These are phyloP conservation scores for Fraxinus anomala DNA, from an alignment of 257 asterid genomes.

Conservation along the genomic window DNA sequence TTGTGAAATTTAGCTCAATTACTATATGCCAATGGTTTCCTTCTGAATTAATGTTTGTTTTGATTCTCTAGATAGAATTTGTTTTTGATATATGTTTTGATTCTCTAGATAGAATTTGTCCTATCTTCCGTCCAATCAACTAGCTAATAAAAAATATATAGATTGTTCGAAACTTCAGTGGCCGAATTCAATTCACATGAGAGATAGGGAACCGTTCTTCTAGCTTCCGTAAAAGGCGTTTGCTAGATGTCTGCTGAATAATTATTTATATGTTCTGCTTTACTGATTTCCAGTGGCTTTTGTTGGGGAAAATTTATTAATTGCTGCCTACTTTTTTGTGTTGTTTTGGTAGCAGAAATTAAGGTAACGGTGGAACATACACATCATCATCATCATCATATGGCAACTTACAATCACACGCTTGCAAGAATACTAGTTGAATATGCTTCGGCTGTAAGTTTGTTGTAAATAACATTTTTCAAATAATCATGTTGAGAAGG, in stretches of 20 bases:
- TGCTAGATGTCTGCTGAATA: too few species aligned
- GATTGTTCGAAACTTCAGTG: not conserved
- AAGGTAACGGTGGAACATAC: slow-evolving; percentile 50
- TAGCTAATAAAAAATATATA: not conserved
- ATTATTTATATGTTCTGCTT: not conserved
- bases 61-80: not conserved
- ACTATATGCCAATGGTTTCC: not conserved
- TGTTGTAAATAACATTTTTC: slow-evolving; percentile 21
- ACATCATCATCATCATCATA: slow-evolving; percentile 25
- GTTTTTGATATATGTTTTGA: not conserved
- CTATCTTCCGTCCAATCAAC: not conserved
- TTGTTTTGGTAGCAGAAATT: slow-evolving; percentile 50
- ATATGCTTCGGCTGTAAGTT: slow-evolving; percentile 96
- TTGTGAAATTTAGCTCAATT: not conserved
- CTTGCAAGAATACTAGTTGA: slow-evolving; percentile 78
- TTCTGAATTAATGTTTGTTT: not conserved
- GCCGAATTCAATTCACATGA: not conserved
- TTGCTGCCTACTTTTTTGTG: slow-evolving; percentile 14
- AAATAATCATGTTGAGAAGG: slow-evolving; percentile 14
- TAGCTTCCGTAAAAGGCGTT: not conserved
- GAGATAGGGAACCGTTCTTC: not conserved
- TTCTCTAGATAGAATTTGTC: not conserved
- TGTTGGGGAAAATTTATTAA: not conserved
- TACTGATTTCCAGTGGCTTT: slow-evolving; percentile 4
- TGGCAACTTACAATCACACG: slow-evolving; percentile 64